Evolutionary conservation across 495 filamentous ascomycete species (phyloP).

Genomic region (Pyrenopolyporus hunteri): DNA sequence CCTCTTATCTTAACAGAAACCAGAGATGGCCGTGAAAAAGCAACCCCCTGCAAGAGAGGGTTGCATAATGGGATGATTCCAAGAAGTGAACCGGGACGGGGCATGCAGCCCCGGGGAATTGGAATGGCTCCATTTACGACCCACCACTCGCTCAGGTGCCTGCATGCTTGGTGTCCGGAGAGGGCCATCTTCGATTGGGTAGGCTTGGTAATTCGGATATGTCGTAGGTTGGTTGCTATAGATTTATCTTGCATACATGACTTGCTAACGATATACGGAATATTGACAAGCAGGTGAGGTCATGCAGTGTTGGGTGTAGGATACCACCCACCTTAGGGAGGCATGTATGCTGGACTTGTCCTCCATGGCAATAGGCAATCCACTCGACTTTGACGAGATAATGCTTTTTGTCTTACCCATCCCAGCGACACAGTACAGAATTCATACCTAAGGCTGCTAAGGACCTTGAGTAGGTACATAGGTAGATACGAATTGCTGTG

Average conservation of each 20-base stretch:
- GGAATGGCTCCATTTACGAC: slow-evolving; percentile 27
- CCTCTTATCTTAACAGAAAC: slow-evolving; percentile 32
- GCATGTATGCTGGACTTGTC: background rate
- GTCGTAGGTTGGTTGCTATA: background rate
- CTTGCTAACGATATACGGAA: background rate
- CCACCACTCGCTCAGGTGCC: slow-evolving; percentile 20
- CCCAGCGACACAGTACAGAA: slow-evolving; percentile 14
- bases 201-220: background rate
- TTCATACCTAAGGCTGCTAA: no score
- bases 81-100: slow-evolving; percentile 13
- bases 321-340: no score
- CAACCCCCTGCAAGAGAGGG: background rate
- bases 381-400: background rate
- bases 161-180: slow-evolving; percentile 10
- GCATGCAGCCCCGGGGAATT: slow-evolving; percentile 24
- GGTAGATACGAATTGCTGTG: slow-evolving; percentile 20
- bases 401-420: slow-evolving; percentile 12
- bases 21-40: slow-evolving; percentile 8
- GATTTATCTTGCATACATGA: background rate
- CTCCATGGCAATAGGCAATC: background rate
- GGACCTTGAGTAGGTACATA: no score
- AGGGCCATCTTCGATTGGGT: slow-evolving; percentile 7
- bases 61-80: slow-evolving; percentile 1
- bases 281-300: no score
- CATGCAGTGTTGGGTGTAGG: no score